Percentiles rank a stretch among this genome's conserved stretches.
Evolutionary conservation across 202 grass and related monocot species (phyloP).

Genomic region (Thinopyrum obtusiflorum): DNA sequence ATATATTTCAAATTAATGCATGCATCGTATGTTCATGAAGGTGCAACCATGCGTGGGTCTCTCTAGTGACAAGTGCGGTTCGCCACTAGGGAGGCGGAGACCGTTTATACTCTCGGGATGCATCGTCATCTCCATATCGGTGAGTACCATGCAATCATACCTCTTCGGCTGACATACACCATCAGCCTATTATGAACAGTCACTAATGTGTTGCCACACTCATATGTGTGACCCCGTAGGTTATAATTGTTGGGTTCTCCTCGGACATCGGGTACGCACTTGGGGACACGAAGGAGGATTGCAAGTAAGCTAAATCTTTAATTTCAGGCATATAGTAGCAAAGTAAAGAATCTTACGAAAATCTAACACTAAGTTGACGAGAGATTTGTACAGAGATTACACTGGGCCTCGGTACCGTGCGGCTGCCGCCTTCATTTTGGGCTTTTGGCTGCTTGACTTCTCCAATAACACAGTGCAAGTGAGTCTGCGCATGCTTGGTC

Average conservation of each 20-base stretch:
- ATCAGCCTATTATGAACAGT: not conserved
- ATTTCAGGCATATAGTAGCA: not conserved
- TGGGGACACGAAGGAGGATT: constrained; percentile 70
- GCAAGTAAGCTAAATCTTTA: constrained; percentile 43
- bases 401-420: constrained; percentile 63
- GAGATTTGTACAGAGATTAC: constrained; percentile 47
- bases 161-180: not conserved
- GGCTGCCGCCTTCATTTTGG: constrained; percentile 55
- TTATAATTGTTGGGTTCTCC: constrained; percentile 64
- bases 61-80: constrained; percentile 70
- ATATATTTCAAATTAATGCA: not conserved
- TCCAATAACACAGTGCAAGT: constrained; percentile 87
- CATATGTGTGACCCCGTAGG: constrained; percentile 19
- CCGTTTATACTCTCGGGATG: constrained; percentile 71
- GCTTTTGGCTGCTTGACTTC: constrained; percentile 81
- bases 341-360: not conserved
- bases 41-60: constrained; percentile 78
- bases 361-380: not conserved
- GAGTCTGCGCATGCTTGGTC: not conserved
- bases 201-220: not conserved
- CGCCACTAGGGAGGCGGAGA: constrained; percentile 60
- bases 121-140: constrained; percentile 60
- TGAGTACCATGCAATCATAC: constrained; percentile 27
- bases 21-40: not conserved
- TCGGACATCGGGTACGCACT: constrained; percentile 78